Percentiles rank a stretch among this genome's conserved stretches.
phyloP scores from a whole-genome alignment of 2,329 filamentous ascomycete genomes.

The Apiospora marii region DNA sequence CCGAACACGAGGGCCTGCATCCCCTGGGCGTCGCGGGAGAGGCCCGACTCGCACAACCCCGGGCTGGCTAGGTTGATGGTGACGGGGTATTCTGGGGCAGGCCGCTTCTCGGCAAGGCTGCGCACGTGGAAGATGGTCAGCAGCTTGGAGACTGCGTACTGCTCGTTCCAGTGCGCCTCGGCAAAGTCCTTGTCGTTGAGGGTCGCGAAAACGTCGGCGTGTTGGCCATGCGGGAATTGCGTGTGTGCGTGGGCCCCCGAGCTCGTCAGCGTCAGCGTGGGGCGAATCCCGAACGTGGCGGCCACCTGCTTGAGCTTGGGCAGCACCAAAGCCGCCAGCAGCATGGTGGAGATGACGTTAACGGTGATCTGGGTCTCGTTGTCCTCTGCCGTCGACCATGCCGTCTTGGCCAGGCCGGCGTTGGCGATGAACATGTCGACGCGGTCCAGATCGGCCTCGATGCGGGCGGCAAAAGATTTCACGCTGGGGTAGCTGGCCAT shows the following conservation, averaged over 20 bases:
- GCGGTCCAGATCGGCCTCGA: slow-evolving; percentile 32
- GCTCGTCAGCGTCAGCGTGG: slow-evolving; percentile 31
- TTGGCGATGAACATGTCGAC: slow-evolving; percentile 42
- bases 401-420: slow-evolving; percentile 28
- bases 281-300: slow-evolving; percentile 9
- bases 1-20: slow-evolving; percentile 16
- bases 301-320: slow-evolving; percentile 41
- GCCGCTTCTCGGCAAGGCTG: slow-evolving; percentile 25
- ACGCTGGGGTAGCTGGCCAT: slow-evolving; percentile 44
- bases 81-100: slow-evolving; percentile 26
- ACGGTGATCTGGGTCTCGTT: slow-evolving; percentile 57
- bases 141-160: slow-evolving; percentile 31
- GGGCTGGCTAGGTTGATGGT: slow-evolving; percentile 28
- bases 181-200: slow-evolving; percentile 26
- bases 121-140: slow-evolving; percentile 28
- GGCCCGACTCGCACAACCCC: slow-evolving; percentile 26
- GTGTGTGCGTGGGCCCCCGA: slow-evolving; percentile 32
- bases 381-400: slow-evolving; percentile 49
- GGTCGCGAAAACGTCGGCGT: slow-evolving; percentile 23
- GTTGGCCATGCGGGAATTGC: slow-evolving; percentile 23
- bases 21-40: slow-evolving; percentile 27
- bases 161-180: slow-evolving; percentile 15
- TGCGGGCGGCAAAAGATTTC: slow-evolving; percentile 37
- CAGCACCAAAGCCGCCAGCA: slow-evolving; percentile 40
- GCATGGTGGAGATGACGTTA: slow-evolving; percentile 42